These are phyloP conservation scores for Yarrowia sp. DNA, from an alignment of 805 yeast genomes.

Conservation along the genomic window DNA sequence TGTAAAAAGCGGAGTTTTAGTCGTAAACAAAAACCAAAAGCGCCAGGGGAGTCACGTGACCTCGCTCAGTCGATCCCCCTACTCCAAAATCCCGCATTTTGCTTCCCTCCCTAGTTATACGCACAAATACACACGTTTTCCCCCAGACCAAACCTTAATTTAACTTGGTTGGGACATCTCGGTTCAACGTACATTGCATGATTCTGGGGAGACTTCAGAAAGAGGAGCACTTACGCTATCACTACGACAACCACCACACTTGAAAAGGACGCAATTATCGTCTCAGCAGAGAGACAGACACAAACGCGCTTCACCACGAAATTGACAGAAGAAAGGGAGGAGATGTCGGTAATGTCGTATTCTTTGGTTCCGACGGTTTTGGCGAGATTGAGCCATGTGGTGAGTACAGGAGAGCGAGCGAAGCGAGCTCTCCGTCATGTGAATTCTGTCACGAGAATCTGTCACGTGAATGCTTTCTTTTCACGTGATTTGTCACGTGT, in stretches of 20 bases:
- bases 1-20: no score
- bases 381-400: slow-evolving; percentile 21
- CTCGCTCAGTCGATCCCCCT: background rate
- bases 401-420: background rate
- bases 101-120: background rate
- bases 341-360: no score
- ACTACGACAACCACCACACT: background rate
- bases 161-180: slow-evolving; percentile 5
- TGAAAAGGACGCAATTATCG: no score
- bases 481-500: no score
- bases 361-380: slow-evolving; percentile 17
- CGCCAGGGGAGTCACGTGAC: background rate
- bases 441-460: background rate
- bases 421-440: background rate
- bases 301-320: no score
- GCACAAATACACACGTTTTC: no score
- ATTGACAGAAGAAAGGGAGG: no score
- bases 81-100: background rate
- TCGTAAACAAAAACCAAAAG: background rate
- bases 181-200: slow-evolving; percentile 9
- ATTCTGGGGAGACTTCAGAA: background rate
- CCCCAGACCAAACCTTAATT: background rate
- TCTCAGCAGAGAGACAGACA: background rate
- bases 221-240: background rate
- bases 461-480: background rate